Base-by-base conservation (phyloP, 75 land plant species). In the Sequoia sempervirens region DNA sequence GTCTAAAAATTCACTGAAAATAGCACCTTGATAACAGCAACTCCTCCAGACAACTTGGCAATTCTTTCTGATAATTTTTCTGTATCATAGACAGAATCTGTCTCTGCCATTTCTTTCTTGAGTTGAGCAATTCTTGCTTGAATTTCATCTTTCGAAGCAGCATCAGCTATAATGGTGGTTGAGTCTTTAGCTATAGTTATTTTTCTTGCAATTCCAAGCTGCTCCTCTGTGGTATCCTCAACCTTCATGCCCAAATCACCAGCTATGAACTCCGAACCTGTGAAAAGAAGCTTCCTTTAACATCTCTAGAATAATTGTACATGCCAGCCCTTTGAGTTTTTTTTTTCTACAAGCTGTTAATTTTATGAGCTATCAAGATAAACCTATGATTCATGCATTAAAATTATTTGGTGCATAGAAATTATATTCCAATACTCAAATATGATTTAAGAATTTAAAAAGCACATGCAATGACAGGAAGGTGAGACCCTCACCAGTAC, bases 11-110 rank as follows among this genome's bases (percentile, higher is more conserved):
- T n/a, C n/a, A 41, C 23, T 14, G 3, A 70, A n/a, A 32, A 70
- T 32, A 12, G 73, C 36, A 89, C 91, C 92, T 97, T 94, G 43
- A 97, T 95, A 41, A 97, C 98, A 38, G 99, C 99, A 74, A 97
- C 96, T 26, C 99, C 99, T 86, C 99, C 99, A 80, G 98, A 94
- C 14, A 97, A 88, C 85, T 96, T 95, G 37, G 97, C 96, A 89
- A 95, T 92, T 80, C 96, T 90, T 83, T 95, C 95, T 80, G 96
- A 90, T 28, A 95, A 82, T 88, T 92, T 91, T 82, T 95, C 96
- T 6, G 96, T 85, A 82, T 95, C 97, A 86, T 94, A 94, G 17
- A 92, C 92, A 58, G 97, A 95, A 79, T 94, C 93, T 36, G 97
- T 91, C 83, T 94, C 97, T 38, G 92, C 52, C 74, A 95, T 64